Evolutionary conservation across 345 rosid species (phyloP), one percentile per base, ranked within the genome.

Genomic region (Hypericum perforatum): DNA sequence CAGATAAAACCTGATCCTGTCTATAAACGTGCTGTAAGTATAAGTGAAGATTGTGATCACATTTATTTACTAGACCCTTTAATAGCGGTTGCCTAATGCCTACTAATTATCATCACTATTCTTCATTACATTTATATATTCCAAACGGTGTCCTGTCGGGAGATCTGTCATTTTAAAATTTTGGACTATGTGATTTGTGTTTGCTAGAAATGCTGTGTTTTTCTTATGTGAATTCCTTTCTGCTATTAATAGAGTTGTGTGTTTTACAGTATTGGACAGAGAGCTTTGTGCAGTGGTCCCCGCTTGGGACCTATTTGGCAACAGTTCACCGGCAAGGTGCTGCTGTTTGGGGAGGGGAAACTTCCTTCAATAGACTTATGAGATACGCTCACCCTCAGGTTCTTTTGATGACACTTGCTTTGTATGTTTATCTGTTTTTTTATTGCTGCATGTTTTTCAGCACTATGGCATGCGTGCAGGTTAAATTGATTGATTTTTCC

Each of bases 271-370:
- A 77, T 64, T 92, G 97, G 97, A 92, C 98, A 0, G 94, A 88
- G 56, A 82, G 95, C 61, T 92, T 63, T 71, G 95, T 92, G 64
- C 95, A 88, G 74, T 85, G 97, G 98, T 92, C 98, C 42, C 91
- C 95, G 14, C 73, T 85, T 29, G 98, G 98, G 50, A 88, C 95
- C 22, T 92, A 92, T 71, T 66, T 88, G 58, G 98, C 94, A 16
- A 92, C 98, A 57, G 79, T 88, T 65, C 97, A 92, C 74, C 76
- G 84, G 73, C 95, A 82, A 63, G 98, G 98, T 42, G 90, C 87
- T 67, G 95, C 90, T 52, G 86, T 92, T 63, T 88, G 98, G 97
- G 98, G 98, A 39, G 98, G 98, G 55, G 95, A 85, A 62, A 64
- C 61, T 49, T 63, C 95, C 51, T 92, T 92, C 63, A 79, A 90